These are phyloP conservation scores for Gossypium lobatum DNA, from an alignment of 441 rosid genomes.

Conservation along the genomic window DNA sequence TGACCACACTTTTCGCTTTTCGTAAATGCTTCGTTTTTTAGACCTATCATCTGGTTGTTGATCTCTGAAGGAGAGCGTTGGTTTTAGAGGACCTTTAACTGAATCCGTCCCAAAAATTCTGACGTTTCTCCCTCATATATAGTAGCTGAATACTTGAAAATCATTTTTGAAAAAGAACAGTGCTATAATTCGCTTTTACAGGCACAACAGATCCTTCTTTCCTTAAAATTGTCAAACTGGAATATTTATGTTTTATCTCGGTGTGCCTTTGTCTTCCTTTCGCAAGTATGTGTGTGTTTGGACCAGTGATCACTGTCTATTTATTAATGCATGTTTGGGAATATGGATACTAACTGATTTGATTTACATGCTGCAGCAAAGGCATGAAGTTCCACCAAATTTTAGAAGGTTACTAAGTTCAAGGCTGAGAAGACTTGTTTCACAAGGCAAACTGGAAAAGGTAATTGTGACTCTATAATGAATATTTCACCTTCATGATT, in stretches of 20 bases:
- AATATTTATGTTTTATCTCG: background rate
- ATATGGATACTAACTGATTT: conserved; percentile 3
- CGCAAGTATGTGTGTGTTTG: background rate
- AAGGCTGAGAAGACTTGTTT: conserved; percentile 70
- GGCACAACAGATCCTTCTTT: background rate
- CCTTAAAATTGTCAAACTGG: background rate
- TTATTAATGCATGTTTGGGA: background rate
- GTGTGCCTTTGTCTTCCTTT: background rate
- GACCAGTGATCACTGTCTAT: background rate
- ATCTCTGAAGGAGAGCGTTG: background rate
- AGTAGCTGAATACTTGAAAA: background rate
- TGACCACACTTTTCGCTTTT: too few relatives aligned
- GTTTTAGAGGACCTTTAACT: background rate
- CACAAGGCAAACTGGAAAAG: conserved; percentile 65
- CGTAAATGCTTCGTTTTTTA: background rate
- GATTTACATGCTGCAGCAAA: conserved; percentile 38
- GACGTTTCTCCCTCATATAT: background rate
- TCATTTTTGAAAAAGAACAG: background rate
- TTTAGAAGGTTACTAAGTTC: conserved; percentile 66
- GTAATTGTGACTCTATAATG: conserved; percentile 24
- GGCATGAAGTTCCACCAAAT: conserved; percentile 50
- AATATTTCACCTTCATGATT: background rate
- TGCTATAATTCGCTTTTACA: background rate
- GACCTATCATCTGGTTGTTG: background rate
- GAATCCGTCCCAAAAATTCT: background rate